Evolutionary conservation across 139 green algal genomes (phyloP).

Genomic region (Micractinium sp.): DNA sequence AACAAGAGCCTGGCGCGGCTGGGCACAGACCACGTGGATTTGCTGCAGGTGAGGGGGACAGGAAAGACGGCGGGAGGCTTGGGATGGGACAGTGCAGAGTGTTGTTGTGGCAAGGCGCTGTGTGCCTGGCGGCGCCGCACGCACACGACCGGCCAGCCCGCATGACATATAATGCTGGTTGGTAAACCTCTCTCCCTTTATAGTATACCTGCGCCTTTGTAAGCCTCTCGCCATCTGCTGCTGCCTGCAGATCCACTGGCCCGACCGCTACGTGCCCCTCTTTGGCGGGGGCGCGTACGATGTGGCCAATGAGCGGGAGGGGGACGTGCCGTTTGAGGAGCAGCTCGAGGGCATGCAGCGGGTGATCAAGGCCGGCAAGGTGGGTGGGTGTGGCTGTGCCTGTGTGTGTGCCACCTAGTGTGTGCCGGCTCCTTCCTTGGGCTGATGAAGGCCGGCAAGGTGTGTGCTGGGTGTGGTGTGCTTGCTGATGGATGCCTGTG

Average conservation of each 20-base stretch:
- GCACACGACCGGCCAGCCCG: no score
- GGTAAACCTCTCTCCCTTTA: no score
- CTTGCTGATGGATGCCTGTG: no score
- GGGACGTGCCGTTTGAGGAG: conserved; percentile 86
- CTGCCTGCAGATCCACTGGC: conserved; percentile 65
- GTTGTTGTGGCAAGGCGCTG: not conserved
- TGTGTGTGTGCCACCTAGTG: no score
- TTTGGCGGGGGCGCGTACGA: conserved; percentile 79
- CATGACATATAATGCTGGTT: not conserved
- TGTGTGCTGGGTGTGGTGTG: not conserved
- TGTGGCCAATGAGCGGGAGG: conserved; percentile 58
- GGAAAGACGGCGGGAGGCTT: not conserved
- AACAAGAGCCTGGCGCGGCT: conserved; percentile 75
- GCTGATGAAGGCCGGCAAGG: conserved; percentile 60
- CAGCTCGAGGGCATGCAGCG: conserved; percentile 82
- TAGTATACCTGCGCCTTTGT: no score
- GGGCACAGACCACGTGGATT: conserved; percentile 87
- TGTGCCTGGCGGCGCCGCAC: no score
- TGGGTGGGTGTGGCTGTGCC: conserved; percentile 32
- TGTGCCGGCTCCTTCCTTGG: no score
- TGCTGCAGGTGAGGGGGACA: conserved; percentile 72
- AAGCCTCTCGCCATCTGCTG: no score
- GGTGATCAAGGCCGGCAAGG: conserved; percentile 89
- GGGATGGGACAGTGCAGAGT: not conserved
- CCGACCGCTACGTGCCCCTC: conserved; percentile 77